These are phyloP conservation scores for Yarrowia yakushimensis DNA, from an alignment of 805 yeast genomes.

Conservation along the genomic window DNA sequence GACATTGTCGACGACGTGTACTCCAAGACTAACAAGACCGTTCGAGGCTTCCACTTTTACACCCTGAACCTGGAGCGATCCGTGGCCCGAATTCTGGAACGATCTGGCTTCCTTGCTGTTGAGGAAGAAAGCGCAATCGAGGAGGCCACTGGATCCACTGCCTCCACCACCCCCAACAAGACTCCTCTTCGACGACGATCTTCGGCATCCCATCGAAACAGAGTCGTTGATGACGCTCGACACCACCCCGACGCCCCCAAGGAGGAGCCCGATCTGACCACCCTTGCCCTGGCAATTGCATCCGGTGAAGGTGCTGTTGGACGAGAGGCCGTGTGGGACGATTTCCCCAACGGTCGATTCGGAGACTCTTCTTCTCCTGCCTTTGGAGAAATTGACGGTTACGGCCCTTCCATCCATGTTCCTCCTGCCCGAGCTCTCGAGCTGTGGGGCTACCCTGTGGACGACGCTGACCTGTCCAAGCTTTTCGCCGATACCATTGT, in stretches of 20 bases:
- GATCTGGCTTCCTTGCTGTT: conserved; percentile 49
- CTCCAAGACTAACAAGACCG: conserved; percentile 50
- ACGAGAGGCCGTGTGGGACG: conserved; percentile 95
- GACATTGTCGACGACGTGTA: conserved; percentile 60
- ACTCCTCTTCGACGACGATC: conserved; percentile 29
- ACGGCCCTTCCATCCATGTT: conserved; percentile 86
- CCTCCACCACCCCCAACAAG: conserved; percentile 23
- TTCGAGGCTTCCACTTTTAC: conserved; percentile 89
- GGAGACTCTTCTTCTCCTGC: conserved; percentile 96
- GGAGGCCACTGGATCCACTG: conserved; percentile 11
- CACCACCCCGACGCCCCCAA: conserved; percentile 27
- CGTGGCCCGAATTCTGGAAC: conserved; percentile 75
- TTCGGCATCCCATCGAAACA: conserved; percentile 43
- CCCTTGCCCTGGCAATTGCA: conserved; percentile 62
- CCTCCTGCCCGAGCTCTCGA: conserved; percentile 61
- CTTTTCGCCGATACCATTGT: conserved; percentile 71
- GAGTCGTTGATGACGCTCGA: conserved; percentile 38
- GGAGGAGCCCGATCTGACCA: conserved; percentile 34
- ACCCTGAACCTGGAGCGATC: conserved; percentile 90
- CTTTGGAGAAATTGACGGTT: conserved; percentile 96
- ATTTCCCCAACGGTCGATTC: conserved; percentile 91
- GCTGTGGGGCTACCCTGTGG: conserved; percentile 77
- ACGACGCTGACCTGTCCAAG: conserved; percentile 54
- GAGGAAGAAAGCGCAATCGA: conserved; percentile 1
- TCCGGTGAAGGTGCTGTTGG: conserved; percentile 82